Percentiles rank a stretch among this genome's conserved stretches.
These are phyloP conservation scores for Strobilomyces dryophilus DNA, from an alignment of 768 basidiomycete species.

Conservation along the genomic window DNA sequence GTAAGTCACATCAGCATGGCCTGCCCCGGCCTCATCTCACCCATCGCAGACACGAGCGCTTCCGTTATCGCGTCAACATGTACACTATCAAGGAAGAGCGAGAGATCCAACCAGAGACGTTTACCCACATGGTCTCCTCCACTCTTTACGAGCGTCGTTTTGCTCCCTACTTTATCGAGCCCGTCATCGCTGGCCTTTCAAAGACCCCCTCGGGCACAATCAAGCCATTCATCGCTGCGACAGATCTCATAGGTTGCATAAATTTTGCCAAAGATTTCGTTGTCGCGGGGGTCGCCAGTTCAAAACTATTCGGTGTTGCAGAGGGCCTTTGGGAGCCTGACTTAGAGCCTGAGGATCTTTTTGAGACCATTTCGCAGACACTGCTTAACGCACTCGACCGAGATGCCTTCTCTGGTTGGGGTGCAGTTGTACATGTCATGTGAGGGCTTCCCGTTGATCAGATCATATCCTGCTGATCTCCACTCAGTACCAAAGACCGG, in stretches of 20 bases:
- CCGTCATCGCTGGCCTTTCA: slow-evolving; percentile 89
- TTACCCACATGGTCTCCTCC: slow-evolving; percentile 91
- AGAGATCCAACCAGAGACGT: slow-evolving; percentile 93
- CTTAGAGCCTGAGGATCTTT: slow-evolving; percentile 92
- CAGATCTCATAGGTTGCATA: slow-evolving; percentile 90
- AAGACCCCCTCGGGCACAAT: slow-evolving; percentile 65
- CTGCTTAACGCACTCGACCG: slow-evolving; percentile 92
- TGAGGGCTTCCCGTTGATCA: slow-evolving; percentile 40
- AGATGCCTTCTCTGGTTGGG: slow-evolving; percentile 97
- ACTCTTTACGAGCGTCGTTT: slow-evolving; percentile 96
- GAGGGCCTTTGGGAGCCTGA: slow-evolving; percentile 99
- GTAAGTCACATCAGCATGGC: slow-evolving; percentile 39
- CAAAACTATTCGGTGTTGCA: slow-evolving; percentile 94
- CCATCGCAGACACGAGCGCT: slow-evolving; percentile 68
- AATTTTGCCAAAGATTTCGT: slow-evolving; percentile 97
- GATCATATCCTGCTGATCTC: slow-evolving; percentile 6
- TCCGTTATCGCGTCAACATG: slow-evolving; percentile 96
- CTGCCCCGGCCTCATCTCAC: slow-evolving; percentile 1
- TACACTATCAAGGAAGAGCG: slow-evolving; percentile 99
- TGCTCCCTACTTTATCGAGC: slow-evolving; percentile 94
- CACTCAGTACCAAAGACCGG: slow-evolving; percentile 61
- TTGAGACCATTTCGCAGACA: slow-evolving; percentile 97
- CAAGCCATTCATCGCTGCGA: slow-evolving; percentile 92
- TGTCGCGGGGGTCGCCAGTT: slow-evolving; percentile 88
- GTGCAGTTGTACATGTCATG: slow-evolving; percentile 93